phyloP scores from a whole-genome alignment of 225 moss, liverwort and hornwort genomes.

The Takakia lepidozioides region DNA sequence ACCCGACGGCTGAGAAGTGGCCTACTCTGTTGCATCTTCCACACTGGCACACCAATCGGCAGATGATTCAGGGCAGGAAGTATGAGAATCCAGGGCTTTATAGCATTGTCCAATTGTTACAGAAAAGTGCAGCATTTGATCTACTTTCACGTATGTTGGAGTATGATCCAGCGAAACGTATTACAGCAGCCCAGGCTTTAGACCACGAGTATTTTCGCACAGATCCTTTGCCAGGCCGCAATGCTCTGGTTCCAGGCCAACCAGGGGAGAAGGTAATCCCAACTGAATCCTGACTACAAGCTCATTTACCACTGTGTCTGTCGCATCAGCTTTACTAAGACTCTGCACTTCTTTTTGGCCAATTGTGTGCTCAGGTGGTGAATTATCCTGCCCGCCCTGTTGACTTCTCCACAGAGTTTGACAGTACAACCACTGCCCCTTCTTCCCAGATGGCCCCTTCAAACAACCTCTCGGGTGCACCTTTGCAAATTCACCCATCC shows the following conservation, averaged over 20 bases:
- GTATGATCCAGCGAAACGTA: constrained; percentile 89
- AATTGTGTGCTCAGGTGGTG: constrained; percentile 29
- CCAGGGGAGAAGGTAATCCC: constrained; percentile 60
- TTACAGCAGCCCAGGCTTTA: constrained; percentile 91
- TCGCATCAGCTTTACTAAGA: too few species aligned
- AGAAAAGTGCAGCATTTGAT: constrained; percentile 78
- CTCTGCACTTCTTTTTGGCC: too few species aligned
- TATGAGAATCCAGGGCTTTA: constrained; percentile 82
- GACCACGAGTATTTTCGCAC: constrained; percentile 92
- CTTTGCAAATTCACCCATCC: constrained; percentile 51
- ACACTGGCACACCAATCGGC: constrained; percentile 66
- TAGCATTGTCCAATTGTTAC: constrained; percentile 67
- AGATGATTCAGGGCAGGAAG: constrained; percentile 75
- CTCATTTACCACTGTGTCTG: too few species aligned
- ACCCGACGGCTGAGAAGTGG: constrained; percentile 92
- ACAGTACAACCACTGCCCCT: constrained; percentile 67
- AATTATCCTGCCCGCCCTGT: constrained; percentile 83
- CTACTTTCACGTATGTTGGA: constrained; percentile 89
- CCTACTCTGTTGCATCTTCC: constrained; percentile 77
- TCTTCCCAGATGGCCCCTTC: constrained; percentile 69
- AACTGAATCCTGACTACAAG: too few species aligned
- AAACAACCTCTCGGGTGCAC: constrained; percentile 43
- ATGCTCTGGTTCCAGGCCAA: constrained; percentile 73
- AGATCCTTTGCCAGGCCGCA: constrained; percentile 91
- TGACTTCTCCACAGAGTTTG: constrained; percentile 90